Conservation (phyloP, 2,329 filamentous ascomycete genomes). For the Periconia sp. region DNA sequence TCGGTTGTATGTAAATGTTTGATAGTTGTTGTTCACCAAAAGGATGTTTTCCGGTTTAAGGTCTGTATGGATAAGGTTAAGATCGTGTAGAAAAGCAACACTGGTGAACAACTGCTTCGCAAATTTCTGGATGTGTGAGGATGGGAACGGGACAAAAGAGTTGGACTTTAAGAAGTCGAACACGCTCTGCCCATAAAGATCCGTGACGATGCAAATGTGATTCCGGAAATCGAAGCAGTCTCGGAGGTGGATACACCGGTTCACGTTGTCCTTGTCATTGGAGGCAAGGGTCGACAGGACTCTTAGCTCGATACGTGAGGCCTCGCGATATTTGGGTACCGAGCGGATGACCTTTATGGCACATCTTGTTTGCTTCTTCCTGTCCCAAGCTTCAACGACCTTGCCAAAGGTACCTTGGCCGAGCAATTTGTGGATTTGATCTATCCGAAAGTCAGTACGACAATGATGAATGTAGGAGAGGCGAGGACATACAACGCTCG, state of each 20-base stretch:
- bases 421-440: constrained; percentile 84
- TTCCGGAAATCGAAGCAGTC: constrained; percentile 98
- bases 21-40: constrained; percentile 64
- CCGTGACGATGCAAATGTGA: constrained; percentile 86
- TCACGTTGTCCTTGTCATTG: constrained; percentile 89
- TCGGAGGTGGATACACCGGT: constrained; percentile 93
- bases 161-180: constrained; percentile 98
- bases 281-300: constrained; percentile 89
- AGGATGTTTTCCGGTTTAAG: constrained; percentile 70
- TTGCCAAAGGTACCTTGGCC: constrained; percentile 98
- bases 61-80: constrained; percentile 94
- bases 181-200: constrained; percentile 86
- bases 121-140: constrained; percentile 97
- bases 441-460: constrained; percentile 50
- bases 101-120: constrained; percentile 96
- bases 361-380: constrained; percentile 74
- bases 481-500: constrained; percentile 71
- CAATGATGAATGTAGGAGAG: background rate
- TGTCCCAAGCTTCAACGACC: constrained; percentile 89
- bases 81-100: constrained; percentile 94
- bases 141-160: constrained; percentile 93
- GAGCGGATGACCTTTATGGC: constrained; percentile 98
- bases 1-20: constrained; percentile 70
- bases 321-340: constrained; percentile 97
- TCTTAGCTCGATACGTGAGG: constrained; percentile 88